A percentile compares a stretch with the other conserved stretches of the same genome.
phyloP scores from a whole-genome alignment of 2,329 filamentous ascomycete genomes.

The Chaetomium strumarium region DNA sequence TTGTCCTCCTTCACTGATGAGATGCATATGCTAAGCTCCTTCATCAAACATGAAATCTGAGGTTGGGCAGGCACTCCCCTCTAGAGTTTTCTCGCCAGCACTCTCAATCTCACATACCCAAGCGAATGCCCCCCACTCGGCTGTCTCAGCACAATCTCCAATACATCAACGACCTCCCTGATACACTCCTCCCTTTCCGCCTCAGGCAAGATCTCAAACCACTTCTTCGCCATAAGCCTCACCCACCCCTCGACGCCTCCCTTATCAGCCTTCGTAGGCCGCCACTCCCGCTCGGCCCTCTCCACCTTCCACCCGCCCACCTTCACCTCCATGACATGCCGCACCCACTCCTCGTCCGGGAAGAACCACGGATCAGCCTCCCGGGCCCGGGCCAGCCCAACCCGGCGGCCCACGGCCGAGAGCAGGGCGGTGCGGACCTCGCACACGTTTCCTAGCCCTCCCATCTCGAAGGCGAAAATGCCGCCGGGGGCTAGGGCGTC shows the following conservation, averaged over 20 bases:
- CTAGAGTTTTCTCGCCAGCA: slow-evolving; percentile 31
- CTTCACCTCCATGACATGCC: slow-evolving; percentile 34
- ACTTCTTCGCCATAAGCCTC: slow-evolving; percentile 53
- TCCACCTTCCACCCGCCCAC: slow-evolving; percentile 46
- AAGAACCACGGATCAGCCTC: slow-evolving; percentile 65
- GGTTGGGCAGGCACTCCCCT: neutral
- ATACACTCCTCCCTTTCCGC: slow-evolving; percentile 47
- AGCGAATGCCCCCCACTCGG: slow-evolving; percentile 52
- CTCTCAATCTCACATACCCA: slow-evolving; percentile 50
- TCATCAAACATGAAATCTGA: too few species aligned
- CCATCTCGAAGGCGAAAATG: slow-evolving; percentile 63
- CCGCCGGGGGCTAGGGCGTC: slow-evolving; percentile 50
- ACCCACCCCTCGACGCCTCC: slow-evolving; percentile 63
- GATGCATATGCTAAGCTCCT: too few species aligned
- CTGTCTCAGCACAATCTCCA: slow-evolving; percentile 49
- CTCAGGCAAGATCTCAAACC: slow-evolving; percentile 47
- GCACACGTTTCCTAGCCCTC: slow-evolving; percentile 61
- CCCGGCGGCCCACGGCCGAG: slow-evolving; percentile 44
- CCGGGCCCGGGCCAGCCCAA: slow-evolving; percentile 43
- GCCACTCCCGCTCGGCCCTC: slow-evolving; percentile 55
- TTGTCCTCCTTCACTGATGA: too few species aligned
- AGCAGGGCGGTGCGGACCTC: slow-evolving; percentile 57
- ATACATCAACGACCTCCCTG: slow-evolving; percentile 47
- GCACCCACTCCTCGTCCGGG: slow-evolving; percentile 57
- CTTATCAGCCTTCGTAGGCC: slow-evolving; percentile 53